Evolutionary conservation across 768 basidiomycete genomes (phyloP), one percentile per base, ranked within the genome.

Genomic region (Xerocomus potaroensis): DNA sequence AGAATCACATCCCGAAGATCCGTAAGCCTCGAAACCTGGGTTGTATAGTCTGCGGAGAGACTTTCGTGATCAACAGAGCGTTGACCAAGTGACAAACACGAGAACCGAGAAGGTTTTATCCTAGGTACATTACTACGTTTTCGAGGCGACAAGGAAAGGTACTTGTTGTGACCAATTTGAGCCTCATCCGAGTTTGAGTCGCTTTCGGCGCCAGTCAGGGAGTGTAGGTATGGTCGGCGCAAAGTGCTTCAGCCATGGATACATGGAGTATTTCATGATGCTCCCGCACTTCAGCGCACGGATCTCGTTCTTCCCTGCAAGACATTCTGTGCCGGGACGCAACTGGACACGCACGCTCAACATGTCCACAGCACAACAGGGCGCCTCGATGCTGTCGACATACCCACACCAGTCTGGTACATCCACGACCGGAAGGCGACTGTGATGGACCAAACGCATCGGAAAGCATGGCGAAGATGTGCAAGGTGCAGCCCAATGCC

Each of bases 391-490:
- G 53, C 78, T 76, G 37, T 82, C 79, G 53, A 83, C 81, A 66
- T 95, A 97, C 60, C 82, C 78, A 55, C 83, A 84, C 75, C 85
- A 92, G 31, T 68, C 73, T 0, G 90, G 87, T 0, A 79, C 82
- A 37, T 79, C 68, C 8, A 71, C 61, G 26, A 71, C 76, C 35
- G 73, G 78, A 50, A 73, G 74, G 32, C 89, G 73, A 27, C 74
- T 82, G 68, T 91, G 77, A 67, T 95, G 96, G 36, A 95, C 72
- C 45, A 95, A 72, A 42, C 85, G 85, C 93, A 97, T 93, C 7
- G 86, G 88, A 70, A 96, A 90, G 83, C 82, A 43, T 81, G 82
- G 0, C 74, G 82, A 45, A 91, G 75, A 55, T 85, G 75, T 0
- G 84, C 86, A 24, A 88, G 69, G 21, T 79, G 81, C 43, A 78